Percentiles rank a stretch among this genome's conserved stretches.
Conservation (phyloP, 139 green algal species). For the Chlorella sp. region DNA sequence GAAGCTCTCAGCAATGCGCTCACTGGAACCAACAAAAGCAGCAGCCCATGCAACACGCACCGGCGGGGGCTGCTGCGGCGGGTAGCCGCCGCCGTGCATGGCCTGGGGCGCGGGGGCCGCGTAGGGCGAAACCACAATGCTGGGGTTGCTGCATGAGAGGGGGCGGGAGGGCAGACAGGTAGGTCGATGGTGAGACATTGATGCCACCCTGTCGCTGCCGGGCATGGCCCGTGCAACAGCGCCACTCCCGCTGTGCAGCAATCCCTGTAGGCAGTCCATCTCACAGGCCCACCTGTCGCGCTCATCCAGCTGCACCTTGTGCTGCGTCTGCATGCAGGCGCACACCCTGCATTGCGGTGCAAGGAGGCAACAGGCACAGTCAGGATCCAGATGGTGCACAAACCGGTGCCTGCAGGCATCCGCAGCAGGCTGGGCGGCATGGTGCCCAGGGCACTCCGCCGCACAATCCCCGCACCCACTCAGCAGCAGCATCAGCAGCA, state of each 20-base stretch:
- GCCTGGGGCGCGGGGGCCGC: conserved; percentile 44
- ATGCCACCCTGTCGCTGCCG: too few relatives aligned
- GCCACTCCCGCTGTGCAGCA: too few relatives aligned
- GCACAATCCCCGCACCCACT: too few relatives aligned
- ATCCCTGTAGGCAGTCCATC: too few relatives aligned
- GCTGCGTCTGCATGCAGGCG: conserved; percentile 92
- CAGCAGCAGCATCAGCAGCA: too few relatives aligned
- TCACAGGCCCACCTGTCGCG: conserved; percentile 70
- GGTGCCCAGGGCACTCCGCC: too few relatives aligned
- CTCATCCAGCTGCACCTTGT: conserved; percentile 88
- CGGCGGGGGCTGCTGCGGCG: conserved; percentile 24
- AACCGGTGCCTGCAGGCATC: neutral
- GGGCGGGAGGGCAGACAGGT: conserved; percentile 6
- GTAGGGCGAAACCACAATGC: conserved; percentile 40
- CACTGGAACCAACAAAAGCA: too few relatives aligned
- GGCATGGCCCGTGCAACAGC: too few relatives aligned
- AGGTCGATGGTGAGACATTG: neutral
- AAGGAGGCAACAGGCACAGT: neutral
- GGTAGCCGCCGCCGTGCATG: conserved; percentile 36
- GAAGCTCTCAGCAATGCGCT: too few relatives aligned
- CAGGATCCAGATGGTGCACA: neutral
- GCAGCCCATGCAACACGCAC: too few relatives aligned
- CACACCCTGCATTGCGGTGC: conserved; percentile 70
- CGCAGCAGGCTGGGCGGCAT: neutral
- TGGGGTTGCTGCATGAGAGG: conserved; percentile 3